Conservation (phyloP, 2,329 filamentous ascomycete species). For the Ilyonectria mors-panacis region DNA sequence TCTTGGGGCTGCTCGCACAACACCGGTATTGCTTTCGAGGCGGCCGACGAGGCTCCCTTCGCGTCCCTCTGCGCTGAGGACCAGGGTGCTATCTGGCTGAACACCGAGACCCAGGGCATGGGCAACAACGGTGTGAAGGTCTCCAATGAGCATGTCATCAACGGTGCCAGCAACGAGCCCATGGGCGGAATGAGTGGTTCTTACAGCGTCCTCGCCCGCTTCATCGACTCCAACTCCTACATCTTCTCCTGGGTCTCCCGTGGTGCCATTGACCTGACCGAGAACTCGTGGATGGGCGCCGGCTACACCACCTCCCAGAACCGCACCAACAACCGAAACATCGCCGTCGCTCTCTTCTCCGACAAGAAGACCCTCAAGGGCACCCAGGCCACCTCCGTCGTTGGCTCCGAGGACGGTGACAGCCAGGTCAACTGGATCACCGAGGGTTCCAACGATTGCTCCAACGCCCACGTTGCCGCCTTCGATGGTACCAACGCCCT, state of each 20-base stretch:
- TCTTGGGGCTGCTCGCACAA: slow-evolving; percentile 76
- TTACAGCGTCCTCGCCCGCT: slow-evolving; percentile 70
- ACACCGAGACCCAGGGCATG: slow-evolving; percentile 73
- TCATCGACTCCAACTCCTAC: slow-evolving; percentile 66
- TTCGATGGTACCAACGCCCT: slow-evolving; percentile 68
- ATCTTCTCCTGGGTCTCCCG: slow-evolving; percentile 76
- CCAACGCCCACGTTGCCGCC: slow-evolving; percentile 71
- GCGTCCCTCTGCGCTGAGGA: slow-evolving; percentile 73
- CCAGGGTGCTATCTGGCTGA: slow-evolving; percentile 75
- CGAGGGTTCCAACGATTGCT: slow-evolving; percentile 64
- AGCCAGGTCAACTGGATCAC: slow-evolving; percentile 74
- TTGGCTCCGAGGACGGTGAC: slow-evolving; percentile 68
- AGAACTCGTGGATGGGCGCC: slow-evolving; percentile 70
- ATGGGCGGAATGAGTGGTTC: slow-evolving; percentile 76
- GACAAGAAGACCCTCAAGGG: slow-evolving; percentile 72
- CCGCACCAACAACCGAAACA: slow-evolving; percentile 71
- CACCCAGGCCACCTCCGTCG: slow-evolving; percentile 66
- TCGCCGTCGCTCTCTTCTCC: slow-evolving; percentile 70
- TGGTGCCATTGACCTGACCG: slow-evolving; percentile 68
- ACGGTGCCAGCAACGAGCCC: slow-evolving; percentile 70
- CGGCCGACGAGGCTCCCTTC: slow-evolving; percentile 70
- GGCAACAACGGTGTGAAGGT: slow-evolving; percentile 67
- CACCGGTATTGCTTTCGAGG: slow-evolving; percentile 75
- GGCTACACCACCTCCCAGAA: slow-evolving; percentile 67
- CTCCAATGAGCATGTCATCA: slow-evolving; percentile 74